Percentiles rank a stretch among this genome's conserved stretches.
Conservation (phyloP, 257 asterid genomes). For the Catharanthus roseus region DNA sequence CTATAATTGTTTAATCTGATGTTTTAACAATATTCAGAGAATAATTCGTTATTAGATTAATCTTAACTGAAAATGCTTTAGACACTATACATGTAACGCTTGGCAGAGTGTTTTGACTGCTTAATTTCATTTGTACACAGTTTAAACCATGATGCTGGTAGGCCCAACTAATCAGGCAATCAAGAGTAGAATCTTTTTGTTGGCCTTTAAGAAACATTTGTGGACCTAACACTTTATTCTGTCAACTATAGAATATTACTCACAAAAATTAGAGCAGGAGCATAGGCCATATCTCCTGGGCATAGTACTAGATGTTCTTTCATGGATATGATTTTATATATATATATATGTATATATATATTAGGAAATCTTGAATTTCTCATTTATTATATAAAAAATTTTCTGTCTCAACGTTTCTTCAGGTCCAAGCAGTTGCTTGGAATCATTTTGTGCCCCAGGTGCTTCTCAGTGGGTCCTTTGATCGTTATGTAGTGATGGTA, state of each 20-base stretch:
- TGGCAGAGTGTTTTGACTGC: not conserved
- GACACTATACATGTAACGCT: not conserved
- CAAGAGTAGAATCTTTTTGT: not conserved
- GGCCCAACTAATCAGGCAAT: not conserved
- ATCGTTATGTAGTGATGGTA: slow-evolving; percentile 70
- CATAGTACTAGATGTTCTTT: not conserved
- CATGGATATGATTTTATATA: not conserved
- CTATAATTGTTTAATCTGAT: not conserved
- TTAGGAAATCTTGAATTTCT: too few species aligned
- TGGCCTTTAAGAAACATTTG: not conserved
- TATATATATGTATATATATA: too few species aligned
- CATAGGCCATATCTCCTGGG: not conserved
- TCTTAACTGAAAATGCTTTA: too few species aligned
- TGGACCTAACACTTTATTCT: not conserved
- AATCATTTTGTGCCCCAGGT: slow-evolving; percentile 61
- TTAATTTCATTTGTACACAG: not conserved
- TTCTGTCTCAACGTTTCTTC: slow-evolving; percentile 13
- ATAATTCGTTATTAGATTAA: not conserved
- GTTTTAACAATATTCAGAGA: not conserved
- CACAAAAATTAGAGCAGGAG: not conserved
- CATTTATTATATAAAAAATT: too few species aligned
- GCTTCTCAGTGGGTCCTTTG: slow-evolving; percentile 93
- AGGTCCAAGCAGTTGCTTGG: slow-evolving; percentile 98
- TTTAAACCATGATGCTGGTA: not conserved
- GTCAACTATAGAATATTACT: not conserved